Evolutionary conservation across 257 asterid species (phyloP), one percentile per base, ranked within the genome.

Genomic region (Prunella vulgaris): DNA sequence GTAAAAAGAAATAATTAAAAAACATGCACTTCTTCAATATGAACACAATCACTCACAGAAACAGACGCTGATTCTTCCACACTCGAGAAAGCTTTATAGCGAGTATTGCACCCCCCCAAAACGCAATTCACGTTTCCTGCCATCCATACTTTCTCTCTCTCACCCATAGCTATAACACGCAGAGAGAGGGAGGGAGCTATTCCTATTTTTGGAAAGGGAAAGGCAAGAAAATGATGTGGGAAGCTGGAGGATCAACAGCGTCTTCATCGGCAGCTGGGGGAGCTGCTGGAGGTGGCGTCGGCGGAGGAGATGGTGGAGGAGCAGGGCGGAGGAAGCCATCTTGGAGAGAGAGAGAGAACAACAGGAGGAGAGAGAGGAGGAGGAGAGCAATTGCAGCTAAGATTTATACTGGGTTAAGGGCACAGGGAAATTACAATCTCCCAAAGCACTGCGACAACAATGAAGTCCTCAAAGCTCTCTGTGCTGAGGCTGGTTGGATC

Each of bases 371-470:
- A 75, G 98, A 94, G 85, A 84, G 97, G 80, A 79, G 98, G 71
- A 82, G 99, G 75, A 88, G 98, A 60, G 98, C 98, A 24, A 77
- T 94, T 25, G 99, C 99, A 3, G 97, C 99, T 9, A 94, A 91
- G 89, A 84, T 94, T 74, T 94, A 91, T 60, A 13, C 94, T 0
- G 99, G 99, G 2, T 65, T 94, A 17, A 84, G 99, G 69, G 99
- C 99, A 7, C 99, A 89, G 75, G 99, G 99, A 69, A 87, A 94
- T 71, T 94, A 86, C 71, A 77, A 92, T 81, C 82, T 94, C 6
- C 99, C 99, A 1, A 94, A 92, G 54, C 98, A 94, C 74, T 94
- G 93, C 59, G 99, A 94, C 46, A 94, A 91, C 42, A 94, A 94
- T 76, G 99, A 94, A 75, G 99, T 94, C 61, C 72, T 91, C 71